A percentile compares a stretch with the other conserved stretches of the same genome.
phyloP scores from a whole-genome alignment of 257 asterid genomes.

The Solanum piurae region DNA sequence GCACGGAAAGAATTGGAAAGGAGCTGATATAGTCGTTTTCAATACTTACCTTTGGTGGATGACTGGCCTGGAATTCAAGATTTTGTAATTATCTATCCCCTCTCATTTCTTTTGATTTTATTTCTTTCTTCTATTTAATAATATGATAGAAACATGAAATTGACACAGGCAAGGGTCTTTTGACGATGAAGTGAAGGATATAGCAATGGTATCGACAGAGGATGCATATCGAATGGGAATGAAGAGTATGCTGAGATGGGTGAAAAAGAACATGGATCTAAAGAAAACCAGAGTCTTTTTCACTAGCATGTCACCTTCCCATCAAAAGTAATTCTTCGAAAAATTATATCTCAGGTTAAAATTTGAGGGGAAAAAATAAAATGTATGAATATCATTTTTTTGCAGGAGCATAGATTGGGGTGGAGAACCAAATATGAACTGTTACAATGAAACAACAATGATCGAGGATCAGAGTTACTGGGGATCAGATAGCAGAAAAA shows the following conservation, averaged over 20 bases:
- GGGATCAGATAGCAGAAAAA: conserved; percentile 28
- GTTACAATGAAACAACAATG: conserved; percentile 57
- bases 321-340: conserved; percentile 26
- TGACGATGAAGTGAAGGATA: conserved; percentile 37
- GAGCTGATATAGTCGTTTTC: conserved; percentile 65
- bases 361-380: no score
- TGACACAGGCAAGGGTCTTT: conserved; percentile 48
- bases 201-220: conserved; percentile 22
- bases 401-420: conserved; percentile 68
- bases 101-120: not conserved
- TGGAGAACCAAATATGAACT: conserved; percentile 36
- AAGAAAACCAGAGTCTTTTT: conserved; percentile 45
- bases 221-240: conserved; percentile 64
- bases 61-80: conserved; percentile 32
- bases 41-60: conserved; percentile 89
- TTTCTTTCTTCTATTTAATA: not conserved
- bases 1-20: conserved; percentile 69
- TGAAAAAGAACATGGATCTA: conserved; percentile 46
- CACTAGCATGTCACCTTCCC: conserved; percentile 69
- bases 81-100: conserved; percentile 24
- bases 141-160: not conserved
- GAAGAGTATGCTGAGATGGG: conserved; percentile 55
- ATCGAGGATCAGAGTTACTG: conserved; percentile 30
- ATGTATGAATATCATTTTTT: not conserved
- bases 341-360: not conserved